Base-by-base conservation (phyloP, 805 yeast genomes). In the Candida railenensis region DNA sequence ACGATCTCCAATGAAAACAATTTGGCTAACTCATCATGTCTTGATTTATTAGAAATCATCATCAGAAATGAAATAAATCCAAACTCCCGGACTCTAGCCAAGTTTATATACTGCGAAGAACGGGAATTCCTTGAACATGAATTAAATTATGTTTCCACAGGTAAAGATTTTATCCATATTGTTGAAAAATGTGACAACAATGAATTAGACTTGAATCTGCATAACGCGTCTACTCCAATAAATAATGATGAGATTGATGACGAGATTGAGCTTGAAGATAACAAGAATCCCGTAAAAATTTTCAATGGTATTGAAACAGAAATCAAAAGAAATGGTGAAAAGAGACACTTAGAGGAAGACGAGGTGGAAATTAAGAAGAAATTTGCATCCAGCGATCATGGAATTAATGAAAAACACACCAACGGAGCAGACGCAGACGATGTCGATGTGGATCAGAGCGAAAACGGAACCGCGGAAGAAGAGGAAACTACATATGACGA, bases 11-110 rank as follows among this genome's bases (percentile, higher is more conserved):
- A 70, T 25, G 64, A 66, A 34, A 82, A 87, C 59, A 86, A 83
- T 57, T 65, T 90, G 48, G 76, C 86, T 2, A 86, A 82, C 56
- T 89, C 97, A 0, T 78, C 91, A 4, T 78, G 92, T 51, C 69
- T 89, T 40, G 90, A 87, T 59, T 69, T 91, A 19, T 67, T 83
- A 30, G 85, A 80, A 53, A 69, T 74, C 18, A 57, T 66, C 34
- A 50, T 56, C 28, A 57, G 53, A 47, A 63, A 58, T 42, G 45
- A 51, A 22, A 42, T 48, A 9, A 43, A 28, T 14, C 50, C 44
- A 25, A 66, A 66, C 45, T 69, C 52, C 52, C 61, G 58, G 37
- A 38, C 52, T 11, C 53, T 72, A 42, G 70, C 67, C 4, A 55
- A 48, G 18, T 56, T 68, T 48, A 60, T 71, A 28, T 36, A 36